Conservation (phyloP, 1,139 yeast genomes). For the Meyerozyma smithsonii region DNA sequence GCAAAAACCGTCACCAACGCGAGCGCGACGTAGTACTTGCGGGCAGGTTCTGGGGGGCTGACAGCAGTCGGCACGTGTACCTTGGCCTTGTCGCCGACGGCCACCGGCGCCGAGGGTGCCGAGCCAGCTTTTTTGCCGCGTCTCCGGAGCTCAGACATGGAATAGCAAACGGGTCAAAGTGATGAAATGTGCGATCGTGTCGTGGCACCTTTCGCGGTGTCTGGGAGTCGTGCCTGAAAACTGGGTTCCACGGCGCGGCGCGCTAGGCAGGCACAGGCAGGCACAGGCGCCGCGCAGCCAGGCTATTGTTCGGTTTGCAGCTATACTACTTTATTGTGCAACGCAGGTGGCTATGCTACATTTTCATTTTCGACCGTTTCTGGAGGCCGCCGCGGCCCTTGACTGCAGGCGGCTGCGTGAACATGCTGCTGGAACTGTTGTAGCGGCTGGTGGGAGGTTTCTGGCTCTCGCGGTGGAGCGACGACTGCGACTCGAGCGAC, state of each 20-base stretch:
- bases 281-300: no score
- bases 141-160: constrained; percentile 6
- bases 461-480: not conserved
- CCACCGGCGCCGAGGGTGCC: constrained; percentile 3
- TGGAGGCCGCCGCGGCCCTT: constrained; percentile 51
- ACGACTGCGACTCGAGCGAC: constrained; percentile 9
- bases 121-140: constrained; percentile 5
- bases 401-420: constrained; percentile 24
- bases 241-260: not conserved
- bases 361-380: constrained; percentile 36
- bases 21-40: constrained; percentile 40
- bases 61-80: constrained; percentile 5
- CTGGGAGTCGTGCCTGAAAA: not conserved
- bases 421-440: constrained; percentile 3
- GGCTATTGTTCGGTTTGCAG: no score
- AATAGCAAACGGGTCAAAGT: not conserved
- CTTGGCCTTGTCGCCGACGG: constrained; percentile 6
- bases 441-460: constrained; percentile 5
- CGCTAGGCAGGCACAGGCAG: no score
- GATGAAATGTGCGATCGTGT: not conserved
- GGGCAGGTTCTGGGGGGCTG: constrained; percentile 21
- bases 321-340: no score
- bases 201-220: not conserved
- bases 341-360: constrained; percentile 12
- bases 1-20: constrained; percentile 59